Conservation (phyloP, 495 filamentous ascomycete genomes). For the Penicillium mononematosum region DNA sequence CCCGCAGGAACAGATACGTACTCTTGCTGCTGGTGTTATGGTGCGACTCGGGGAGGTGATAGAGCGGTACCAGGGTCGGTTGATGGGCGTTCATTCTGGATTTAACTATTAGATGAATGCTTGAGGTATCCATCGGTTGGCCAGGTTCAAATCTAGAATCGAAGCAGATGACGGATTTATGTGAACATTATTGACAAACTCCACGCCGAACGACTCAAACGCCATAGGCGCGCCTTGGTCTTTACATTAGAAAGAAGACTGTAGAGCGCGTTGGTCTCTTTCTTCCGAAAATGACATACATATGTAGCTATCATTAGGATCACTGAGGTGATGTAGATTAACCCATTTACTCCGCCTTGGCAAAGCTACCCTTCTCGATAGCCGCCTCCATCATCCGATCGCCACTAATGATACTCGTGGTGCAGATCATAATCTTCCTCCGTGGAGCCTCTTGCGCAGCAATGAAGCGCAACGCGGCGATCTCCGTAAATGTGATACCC, state of each 20-base stretch:
- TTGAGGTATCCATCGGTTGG: background rate
- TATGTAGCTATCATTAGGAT: constrained; percentile 22
- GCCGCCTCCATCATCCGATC: constrained; percentile 86
- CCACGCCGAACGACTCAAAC: background rate
- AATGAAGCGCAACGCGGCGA: constrained; percentile 90
- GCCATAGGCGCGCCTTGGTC: background rate
- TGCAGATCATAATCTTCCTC: constrained; percentile 85
- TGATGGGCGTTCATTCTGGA: constrained; percentile 52
- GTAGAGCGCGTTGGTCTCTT: constrained; percentile 22
- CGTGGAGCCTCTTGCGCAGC: constrained; percentile 79
- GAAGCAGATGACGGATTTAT: background rate
- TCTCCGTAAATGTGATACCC: constrained; percentile 92
- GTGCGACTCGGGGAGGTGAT: constrained; percentile 75
- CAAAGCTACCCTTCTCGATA: constrained; percentile 71
- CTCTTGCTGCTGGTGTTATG: constrained; percentile 77
- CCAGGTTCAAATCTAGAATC: background rate
- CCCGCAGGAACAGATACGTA: constrained; percentile 41
- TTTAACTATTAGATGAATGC: constrained; percentile 39
- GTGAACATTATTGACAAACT: background rate
- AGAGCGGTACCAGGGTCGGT: constrained; percentile 69
- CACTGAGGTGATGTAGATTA: constrained; percentile 9
- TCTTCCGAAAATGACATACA: constrained; percentile 2
- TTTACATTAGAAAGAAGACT: background rate
- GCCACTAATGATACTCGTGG: constrained; percentile 87
- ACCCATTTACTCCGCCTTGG: constrained; percentile 25